A percentile compares a stretch with the other conserved stretches of the same genome.
These are phyloP conservation scores for barley (Hordeum vulgare) DNA, from an alignment of 176 grass and related monocot species.

Conservation along the genomic window MorexV3_pseudomolecules_assembly NC_058522.1:585832961-585833460, in stretches of 20 bases:
- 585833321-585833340: neutral
- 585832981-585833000: too few relatives aligned
- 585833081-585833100: neutral
- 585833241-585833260: neutral
- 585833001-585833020: too few relatives aligned
- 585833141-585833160: neutral
- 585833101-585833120: neutral
- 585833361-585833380: neutral
- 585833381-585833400: neutral
- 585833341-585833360: neutral
- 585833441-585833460: neutral
- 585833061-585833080: too few relatives aligned
- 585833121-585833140: neutral
- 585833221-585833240: neutral
- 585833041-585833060: too few relatives aligned
- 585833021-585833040: too few relatives aligned
- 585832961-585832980: too few relatives aligned
- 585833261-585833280: neutral
- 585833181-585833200: neutral
- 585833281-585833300: neutral
- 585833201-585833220: neutral
- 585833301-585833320: neutral
- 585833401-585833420: neutral
- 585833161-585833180: neutral
- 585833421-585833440: neutral